Evolutionary conservation across 225 moss, liverwort and hornwort genomes (phyloP), one percentile per base, ranked within the genome.

Genomic region (Bryum argenteum): DNA sequence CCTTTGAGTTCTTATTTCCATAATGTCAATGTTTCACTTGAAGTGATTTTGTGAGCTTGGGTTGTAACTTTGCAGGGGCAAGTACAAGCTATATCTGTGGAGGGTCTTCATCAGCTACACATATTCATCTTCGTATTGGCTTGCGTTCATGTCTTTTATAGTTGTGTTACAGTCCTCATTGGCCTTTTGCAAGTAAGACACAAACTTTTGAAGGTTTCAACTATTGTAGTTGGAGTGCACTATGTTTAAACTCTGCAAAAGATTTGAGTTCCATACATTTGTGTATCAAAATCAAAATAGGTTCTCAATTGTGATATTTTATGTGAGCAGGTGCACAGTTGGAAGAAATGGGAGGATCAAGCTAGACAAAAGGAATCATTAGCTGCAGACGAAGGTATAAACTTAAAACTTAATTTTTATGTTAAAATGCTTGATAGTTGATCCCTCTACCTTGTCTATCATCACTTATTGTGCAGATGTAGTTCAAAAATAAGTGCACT

Each of bases 81-180:
- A 64, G 89, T 85, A 21, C 85, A 82, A 16, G 87, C 87, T 58
- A 85, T 98, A 22, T 88, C 98, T 8, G 68, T 77, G 9, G 94
- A 93, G 59, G 91, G 91, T 38, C 88, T 98, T 47, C 98, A 98
- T 77, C 85, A 98, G 71, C 91, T 98, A 14, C 98, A 98, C 63
- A 62, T 98, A 18, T 98, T 98, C 79, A 93, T 98, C 76, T 98
- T 98, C 67, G 91, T 90, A 28, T 69, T 98, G 81, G 97, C 97
- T 28, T 37, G 84, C 15, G 80, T 88, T 17, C 98, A 98, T 43
- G 98, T 93, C 8, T 0, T 67, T 14, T 98, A 94, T 89, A 89
- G 94, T 65, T 78, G 84, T 75, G 8, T 82, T 11, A 98, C 92
- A 0, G 89, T 98, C 58, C 63, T 81, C 2, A 61, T 92, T 56